Base-by-base conservation (phyloP, 345 rosid species). In the Cardamine chenopodiifolia region DNA sequence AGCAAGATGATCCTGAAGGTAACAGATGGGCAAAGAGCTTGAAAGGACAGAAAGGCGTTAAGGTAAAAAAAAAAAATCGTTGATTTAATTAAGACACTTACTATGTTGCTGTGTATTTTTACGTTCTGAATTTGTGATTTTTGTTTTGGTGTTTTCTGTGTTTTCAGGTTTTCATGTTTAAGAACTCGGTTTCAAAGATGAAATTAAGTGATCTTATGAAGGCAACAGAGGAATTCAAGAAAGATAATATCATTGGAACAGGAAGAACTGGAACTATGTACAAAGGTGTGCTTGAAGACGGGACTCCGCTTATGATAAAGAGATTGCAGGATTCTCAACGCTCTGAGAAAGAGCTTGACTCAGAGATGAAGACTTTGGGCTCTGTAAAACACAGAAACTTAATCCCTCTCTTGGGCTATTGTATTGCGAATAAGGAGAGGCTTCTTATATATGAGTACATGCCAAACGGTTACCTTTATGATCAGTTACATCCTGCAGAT, bases 231-330 rank as follows among this genome's bases (percentile, higher is more conserved):
- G 83, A 68, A 34, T 94, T 94, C 88, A 90, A 80, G 86, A 91
- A 94, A 80, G 76, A 78, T 53, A 91, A 83, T 56, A 86, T 90
- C 78, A 86, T 94, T 12, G 96, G 95, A 17, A 78, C 85, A 12
- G 98, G 97, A 84, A 88, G 97, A 82, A 83, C 92, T 0, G 98
- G 98, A 68, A 84, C 93, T 7, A 78, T 86, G 86, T 91, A 94
- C 80, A 85, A 85, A 83, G 98, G 92, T 10, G 79, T 84, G 69
- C 92, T 91, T 15, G 90, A 85, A 47, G 96, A 91, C 53, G 93
- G 90, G 39, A 83, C 89, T 67, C 60, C 72, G 3, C 87, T 94
- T 31, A 91, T 94, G 97, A 83, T 91, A 49, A 94, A 94, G 85
- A 88, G 98, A 81, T 75, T 94, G 73, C 92, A 86, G 81, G 96